Evolutionary conservation across 495 filamentous ascomycete genomes (phyloP), one percentile per base, ranked within the genome.

Genomic region (Aspergillus bertholletiae): DNA sequence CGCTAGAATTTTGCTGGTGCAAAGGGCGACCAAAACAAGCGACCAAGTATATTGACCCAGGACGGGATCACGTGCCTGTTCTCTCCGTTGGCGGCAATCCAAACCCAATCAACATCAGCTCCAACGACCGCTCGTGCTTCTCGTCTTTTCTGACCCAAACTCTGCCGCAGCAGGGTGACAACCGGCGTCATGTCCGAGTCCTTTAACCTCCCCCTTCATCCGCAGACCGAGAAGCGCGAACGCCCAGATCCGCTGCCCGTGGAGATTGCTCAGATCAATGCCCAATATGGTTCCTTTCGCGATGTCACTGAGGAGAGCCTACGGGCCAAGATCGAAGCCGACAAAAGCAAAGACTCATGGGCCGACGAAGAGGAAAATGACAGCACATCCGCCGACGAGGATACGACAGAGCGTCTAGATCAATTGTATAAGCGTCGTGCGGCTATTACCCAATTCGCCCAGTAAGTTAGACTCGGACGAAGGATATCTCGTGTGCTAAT

Each of bases 191-290:
- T 77, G 71, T 62, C 77, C 3, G 67, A 74, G n/a, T 71, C 71
- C 2, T 73, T 82, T 51, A 79, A 74, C 5, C 80, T 94, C 45
- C 84, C 88, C 8, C 73, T 95, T 7, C 82, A 84, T 55, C 80
- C 86, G 5, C 82, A 78, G 63, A 75, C 81, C 2, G 74, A 78
- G 23, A 71, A 76, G 35, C 70, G 75, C 54, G 72, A 78, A 51
- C 78, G 76, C 44, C 76, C 80, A n/a, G 81, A 84, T 51, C 80
- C 75, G 12, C 72, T 95, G 12, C 75, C 81, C n/a, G 80, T 85
- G 35, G 82, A 91, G 46, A 89, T 94, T 51, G 68, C 77, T 44
- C 85, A 90, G 51, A 86, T 93, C 70, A 89, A 88, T 64, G 69
- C 76, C 34, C 80, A 92, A 58, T 84, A 83, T 53, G 90, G 88